Percentiles rank a stretch among this genome's conserved stretches.
Conservation (phyloP, 495 filamentous ascomycete genomes). For the Daldinia grandis region DNA sequence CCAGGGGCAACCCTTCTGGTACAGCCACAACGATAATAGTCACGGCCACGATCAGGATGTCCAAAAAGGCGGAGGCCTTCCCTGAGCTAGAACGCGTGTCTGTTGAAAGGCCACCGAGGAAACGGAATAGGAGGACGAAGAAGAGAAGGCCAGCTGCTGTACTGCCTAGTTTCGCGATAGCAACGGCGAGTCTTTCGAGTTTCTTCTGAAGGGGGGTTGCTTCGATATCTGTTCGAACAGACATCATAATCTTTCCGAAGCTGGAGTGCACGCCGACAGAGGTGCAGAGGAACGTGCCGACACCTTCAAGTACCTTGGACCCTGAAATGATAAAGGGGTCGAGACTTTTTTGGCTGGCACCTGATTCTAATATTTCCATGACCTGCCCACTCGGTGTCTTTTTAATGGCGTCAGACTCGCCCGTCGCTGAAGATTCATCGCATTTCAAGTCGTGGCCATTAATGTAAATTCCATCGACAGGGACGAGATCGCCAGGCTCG, state of each 20-base stretch:
- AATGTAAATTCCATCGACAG: conserved; percentile 82
- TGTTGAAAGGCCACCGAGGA: conserved; percentile 67
- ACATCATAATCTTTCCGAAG: conserved; percentile 85
- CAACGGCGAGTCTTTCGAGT: conserved; percentile 76
- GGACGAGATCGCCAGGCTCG: conserved; percentile 88
- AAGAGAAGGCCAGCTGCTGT: conserved; percentile 76
- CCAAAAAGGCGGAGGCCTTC: conserved; percentile 79
- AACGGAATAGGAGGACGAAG: conserved; percentile 78
- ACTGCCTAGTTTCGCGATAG: conserved; percentile 79
- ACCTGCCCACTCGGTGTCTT: conserved; percentile 71
- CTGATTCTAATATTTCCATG: conserved; percentile 66
- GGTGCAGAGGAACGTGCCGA: conserved; percentile 82
- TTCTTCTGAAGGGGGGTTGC: conserved; percentile 82
- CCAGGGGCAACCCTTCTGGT: conserved; percentile 81
- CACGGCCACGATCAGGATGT: conserved; percentile 83
- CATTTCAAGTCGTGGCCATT: conserved; percentile 76
- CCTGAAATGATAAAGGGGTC: conserved; percentile 88
- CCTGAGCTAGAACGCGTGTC: conserved; percentile 56
- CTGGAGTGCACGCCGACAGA: conserved; percentile 75
- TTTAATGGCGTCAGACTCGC: conserved; percentile 73
- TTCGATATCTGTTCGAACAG: conserved; percentile 76
- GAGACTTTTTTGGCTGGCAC: conserved; percentile 57
- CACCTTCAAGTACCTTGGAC: conserved; percentile 79
- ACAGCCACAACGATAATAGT: conserved; percentile 86
- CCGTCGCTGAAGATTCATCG: conserved; percentile 81